Evolutionary conservation across 768 basidiomycete genomes (phyloP), one percentile per base, ranked within the genome.

Genomic region (Hypsizygus marmoreus): DNA sequence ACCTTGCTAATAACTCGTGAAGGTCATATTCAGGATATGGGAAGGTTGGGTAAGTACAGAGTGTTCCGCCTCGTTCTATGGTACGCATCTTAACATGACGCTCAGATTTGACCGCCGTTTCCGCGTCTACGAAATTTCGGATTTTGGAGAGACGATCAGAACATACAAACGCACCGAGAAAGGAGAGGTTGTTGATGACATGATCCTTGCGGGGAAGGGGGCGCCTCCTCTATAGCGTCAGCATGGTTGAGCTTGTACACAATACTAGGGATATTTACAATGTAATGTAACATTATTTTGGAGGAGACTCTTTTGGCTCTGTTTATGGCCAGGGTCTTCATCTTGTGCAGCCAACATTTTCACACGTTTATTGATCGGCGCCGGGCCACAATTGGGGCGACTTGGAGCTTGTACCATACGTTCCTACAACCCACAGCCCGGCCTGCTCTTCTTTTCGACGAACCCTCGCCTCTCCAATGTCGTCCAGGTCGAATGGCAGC

Each of bases 101-200:
- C 51, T 32, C 40, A 88, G 87, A 11, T 97, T 97, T 62, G 91
- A 97, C 64, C 82, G 95, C 13, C 79, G 95, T 31, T 93, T 95
- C 76, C 76, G 95, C 6, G 72, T 97, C 34, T 98, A 86, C 64
- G 82, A 92, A 19, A 76, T 98, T 40, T 87, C 85, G 13, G 83
- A 92, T 50, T 97, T 79, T 56, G 95, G 95, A 34, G 95, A 98
- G 75, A 94, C 82, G 5, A 91, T 98, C 61, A 72, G 76, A 61
- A 95, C 95, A 28, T 79, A 89, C 65, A 97, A 97, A 66, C 81
- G 83, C 29, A 84, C 81, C 4, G 88, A 90, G 60, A 72, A 84
- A 46, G 83, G 84, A 43, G 80, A 79, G 43, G 69, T 89, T 11
- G 40, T 88, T 33, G 84, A 89, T 54, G 74, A 78, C 49, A 75